phyloP scores from a whole-genome alignment of 2,329 filamentous ascomycete genomes.

The Epichloe elymi region DNA sequence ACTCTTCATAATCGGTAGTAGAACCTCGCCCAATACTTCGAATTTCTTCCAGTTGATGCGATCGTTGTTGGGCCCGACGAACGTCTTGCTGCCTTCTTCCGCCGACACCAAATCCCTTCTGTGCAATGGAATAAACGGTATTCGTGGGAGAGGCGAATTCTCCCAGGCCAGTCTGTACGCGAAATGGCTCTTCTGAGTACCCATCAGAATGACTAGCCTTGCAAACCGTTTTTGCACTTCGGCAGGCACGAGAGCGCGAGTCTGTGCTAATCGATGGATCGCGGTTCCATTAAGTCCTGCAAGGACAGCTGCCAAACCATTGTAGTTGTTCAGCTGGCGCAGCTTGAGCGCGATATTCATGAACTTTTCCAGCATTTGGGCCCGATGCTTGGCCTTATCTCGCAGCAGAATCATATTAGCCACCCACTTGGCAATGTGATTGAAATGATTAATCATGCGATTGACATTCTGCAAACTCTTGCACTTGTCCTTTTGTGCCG shows the following conservation, averaged over 20 bases:
- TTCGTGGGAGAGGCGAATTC: slow-evolving; percentile 78
- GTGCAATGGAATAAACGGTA: slow-evolving; percentile 86
- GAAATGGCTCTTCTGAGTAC: slow-evolving; percentile 81
- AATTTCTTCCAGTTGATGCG: slow-evolving; percentile 98
- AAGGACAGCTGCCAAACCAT: slow-evolving; percentile 83
- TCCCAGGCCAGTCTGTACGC: slow-evolving; percentile 97
- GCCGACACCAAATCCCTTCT: slow-evolving; percentile 82
- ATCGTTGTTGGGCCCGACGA: slow-evolving; percentile 58
- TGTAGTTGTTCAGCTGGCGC: slow-evolving; percentile 91
- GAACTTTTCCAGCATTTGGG: slow-evolving; percentile 85
- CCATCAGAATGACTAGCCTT: slow-evolving; percentile 82
- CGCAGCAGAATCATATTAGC: slow-evolving; percentile 74
- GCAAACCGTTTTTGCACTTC: slow-evolving; percentile 74
- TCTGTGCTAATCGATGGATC: slow-evolving; percentile 71
- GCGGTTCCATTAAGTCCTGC: slow-evolving; percentile 84
- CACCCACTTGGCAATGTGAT: slow-evolving; percentile 72
- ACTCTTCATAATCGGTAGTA: slow-evolving; percentile 82
- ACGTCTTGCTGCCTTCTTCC: slow-evolving; percentile 83
- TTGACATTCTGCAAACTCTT: slow-evolving; percentile 75
- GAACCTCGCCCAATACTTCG: slow-evolving; percentile 84
- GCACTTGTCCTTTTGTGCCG: slow-evolving; percentile 59
- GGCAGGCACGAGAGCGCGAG: slow-evolving; percentile 58
- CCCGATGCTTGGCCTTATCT: slow-evolving; percentile 92
- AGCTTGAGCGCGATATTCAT: slow-evolving; percentile 82
- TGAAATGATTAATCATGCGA: slow-evolving; percentile 88